Percentiles rank a stretch among this genome's conserved stretches.
phyloP scores from a whole-genome alignment of 2,329 filamentous ascomycete genomes.

The Daldinia eschscholtzii region DNA sequence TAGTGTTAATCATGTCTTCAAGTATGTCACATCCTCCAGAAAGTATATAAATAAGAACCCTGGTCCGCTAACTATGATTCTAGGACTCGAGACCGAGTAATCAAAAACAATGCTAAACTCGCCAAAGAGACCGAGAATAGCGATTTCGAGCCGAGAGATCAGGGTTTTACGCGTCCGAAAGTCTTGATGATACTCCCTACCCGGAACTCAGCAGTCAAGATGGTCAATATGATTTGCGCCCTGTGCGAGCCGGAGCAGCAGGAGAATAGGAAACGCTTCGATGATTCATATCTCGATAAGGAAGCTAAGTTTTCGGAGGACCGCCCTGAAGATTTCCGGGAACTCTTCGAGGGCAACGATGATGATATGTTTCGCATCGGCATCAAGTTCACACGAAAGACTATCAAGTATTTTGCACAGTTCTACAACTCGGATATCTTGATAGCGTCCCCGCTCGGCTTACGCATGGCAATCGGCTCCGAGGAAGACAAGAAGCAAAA shows the following conservation, averaged over 20 bases:
- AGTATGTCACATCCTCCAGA: constrained; percentile 59
- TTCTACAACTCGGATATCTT: constrained; percentile 99
- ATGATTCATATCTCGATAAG: constrained; percentile 81
- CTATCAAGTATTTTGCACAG: constrained; percentile 91
- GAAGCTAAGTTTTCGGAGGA: constrained; percentile 77
- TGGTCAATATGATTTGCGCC: constrained; percentile 80
- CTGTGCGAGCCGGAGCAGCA: constrained; percentile 88
- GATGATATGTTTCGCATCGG: constrained; percentile 97
- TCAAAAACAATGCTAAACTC: constrained; percentile 90
- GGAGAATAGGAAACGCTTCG: constrained; percentile 93
- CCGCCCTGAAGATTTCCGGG: constrained; percentile 87
- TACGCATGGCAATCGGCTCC: constrained; percentile 90
- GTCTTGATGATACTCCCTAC: constrained; percentile 92
- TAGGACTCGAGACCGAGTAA: constrained; percentile 85
- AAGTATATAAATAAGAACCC: not conserved
- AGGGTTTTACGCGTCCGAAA: constrained; percentile 95
- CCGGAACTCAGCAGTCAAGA: constrained; percentile 83
- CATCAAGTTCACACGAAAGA: constrained; percentile 97
- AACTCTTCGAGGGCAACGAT: constrained; percentile 93
- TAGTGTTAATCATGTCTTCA: constrained; percentile 91
- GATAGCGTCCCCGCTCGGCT: constrained; percentile 87
- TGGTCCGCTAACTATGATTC: constrained; percentile 36
- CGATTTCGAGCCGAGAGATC: constrained; percentile 84
- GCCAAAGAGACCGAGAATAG: constrained; percentile 72
- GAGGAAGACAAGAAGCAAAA: constrained; percentile 74